Conservation (phyloP, 345 rosid genomes). For the Draba incana region DNA sequence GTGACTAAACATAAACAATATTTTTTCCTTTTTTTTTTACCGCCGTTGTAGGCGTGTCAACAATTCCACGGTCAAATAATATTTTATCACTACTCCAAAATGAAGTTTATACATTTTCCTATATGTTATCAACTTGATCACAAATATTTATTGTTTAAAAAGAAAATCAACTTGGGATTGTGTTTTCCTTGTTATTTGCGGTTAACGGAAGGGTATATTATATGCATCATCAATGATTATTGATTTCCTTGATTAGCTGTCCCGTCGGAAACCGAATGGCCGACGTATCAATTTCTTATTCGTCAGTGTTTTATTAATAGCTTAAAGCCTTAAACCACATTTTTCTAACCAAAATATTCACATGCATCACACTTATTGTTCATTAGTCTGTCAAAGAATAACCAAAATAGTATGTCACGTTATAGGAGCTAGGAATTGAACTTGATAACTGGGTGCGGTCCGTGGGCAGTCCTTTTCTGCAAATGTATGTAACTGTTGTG, state of each 20-base stretch:
- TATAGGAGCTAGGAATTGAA: too few species aligned
- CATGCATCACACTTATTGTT: too few species aligned
- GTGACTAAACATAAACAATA: too few species aligned
- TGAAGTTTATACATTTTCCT: neutral
- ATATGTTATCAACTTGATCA: neutral
- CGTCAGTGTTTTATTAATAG: too few species aligned
- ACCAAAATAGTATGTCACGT: too few species aligned
- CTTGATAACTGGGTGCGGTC: too few species aligned
- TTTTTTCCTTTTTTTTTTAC: neutral
- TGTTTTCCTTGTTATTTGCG: neutral
- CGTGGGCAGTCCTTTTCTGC: too few species aligned
- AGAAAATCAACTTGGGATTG: neutral
- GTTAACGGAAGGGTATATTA: neutral
- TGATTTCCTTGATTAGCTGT: neutral
- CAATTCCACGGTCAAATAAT: neutral
- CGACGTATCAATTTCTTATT: neutral
- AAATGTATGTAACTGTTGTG: too few species aligned
- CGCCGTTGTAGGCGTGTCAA: neutral
- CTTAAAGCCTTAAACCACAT: too few species aligned
- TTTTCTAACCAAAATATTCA: too few species aligned
- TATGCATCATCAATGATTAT: neutral
- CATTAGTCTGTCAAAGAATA: too few species aligned
- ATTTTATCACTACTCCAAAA: neutral
- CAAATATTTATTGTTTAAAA: neutral
- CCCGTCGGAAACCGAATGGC: slow-evolving; percentile 6